phyloP scores from a whole-genome alignment of 371 early-diverging fungal genomes.

The Capillidium rhysosporum region DNA sequence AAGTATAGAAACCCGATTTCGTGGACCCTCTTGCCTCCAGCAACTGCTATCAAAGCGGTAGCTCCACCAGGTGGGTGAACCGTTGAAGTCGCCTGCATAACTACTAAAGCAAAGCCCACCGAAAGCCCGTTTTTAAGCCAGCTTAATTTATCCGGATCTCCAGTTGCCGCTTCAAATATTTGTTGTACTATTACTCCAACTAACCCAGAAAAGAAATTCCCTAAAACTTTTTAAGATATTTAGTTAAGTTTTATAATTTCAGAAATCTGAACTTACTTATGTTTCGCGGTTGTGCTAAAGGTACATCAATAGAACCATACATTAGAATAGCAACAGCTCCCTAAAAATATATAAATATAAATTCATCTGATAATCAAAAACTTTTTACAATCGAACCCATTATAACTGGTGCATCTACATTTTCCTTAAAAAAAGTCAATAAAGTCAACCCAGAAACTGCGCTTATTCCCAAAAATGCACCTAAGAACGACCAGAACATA shows the following conservation, averaged over 20 bases:
- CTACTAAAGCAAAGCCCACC: constrained; percentile 30
- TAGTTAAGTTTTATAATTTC: not conserved
- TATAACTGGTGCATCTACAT: constrained; percentile 16
- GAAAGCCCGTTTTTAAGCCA: constrained; percentile 49
- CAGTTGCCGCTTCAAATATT: constrained; percentile 23
- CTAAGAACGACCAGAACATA: constrained; percentile 16
- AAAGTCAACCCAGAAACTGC: constrained; percentile 15
- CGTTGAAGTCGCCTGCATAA: constrained; percentile 45
- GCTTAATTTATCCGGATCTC: constrained; percentile 16
- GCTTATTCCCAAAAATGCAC: constrained; percentile 21
- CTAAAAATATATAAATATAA: constrained; percentile 9
- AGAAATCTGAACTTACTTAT: constrained; percentile 13
- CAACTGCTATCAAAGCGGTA: constrained; percentile 39
- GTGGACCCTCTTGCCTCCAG: constrained; percentile 17
- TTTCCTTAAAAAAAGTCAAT: constrained; percentile 11
- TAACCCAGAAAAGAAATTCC: constrained; percentile 37
- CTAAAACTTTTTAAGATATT: constrained; percentile 17
- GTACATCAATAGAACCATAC: constrained; percentile 45
- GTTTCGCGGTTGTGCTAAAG: constrained; percentile 53
- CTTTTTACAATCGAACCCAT: constrained; percentile 23
- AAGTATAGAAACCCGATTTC: constrained; percentile 37
- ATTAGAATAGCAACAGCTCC: constrained; percentile 46
- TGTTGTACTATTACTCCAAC: constrained; percentile 37
- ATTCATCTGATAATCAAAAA: not conserved
- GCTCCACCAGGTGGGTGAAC: constrained; percentile 61